Conservation (phyloP, 352 stramenopile genomes). For the Phytophthora agathidicida region DNA sequence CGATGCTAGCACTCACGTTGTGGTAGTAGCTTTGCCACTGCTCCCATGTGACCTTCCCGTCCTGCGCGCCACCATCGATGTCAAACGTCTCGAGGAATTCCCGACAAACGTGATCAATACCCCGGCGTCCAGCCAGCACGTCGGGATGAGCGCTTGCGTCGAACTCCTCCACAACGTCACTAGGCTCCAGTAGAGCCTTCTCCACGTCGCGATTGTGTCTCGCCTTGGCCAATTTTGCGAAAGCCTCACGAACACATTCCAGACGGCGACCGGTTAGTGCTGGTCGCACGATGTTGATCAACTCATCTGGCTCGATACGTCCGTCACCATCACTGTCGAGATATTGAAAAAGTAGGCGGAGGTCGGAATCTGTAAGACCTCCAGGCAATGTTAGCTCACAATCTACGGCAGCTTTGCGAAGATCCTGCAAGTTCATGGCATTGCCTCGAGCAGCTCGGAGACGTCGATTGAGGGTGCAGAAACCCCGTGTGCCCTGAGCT, state of each 20-base stretch:
- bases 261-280: slow-evolving; percentile 74
- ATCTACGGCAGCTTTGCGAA: slow-evolving; percentile 67
- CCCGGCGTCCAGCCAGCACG: slow-evolving; percentile 74
- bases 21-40: slow-evolving; percentile 90
- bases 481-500: slow-evolving; percentile 65
- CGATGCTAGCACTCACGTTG: slow-evolving; percentile 89
- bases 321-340: slow-evolving; percentile 87
- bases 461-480: slow-evolving; percentile 73
- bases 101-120: slow-evolving; percentile 64
- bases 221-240: slow-evolving; percentile 83
- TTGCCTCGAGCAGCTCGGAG: slow-evolving; percentile 43
- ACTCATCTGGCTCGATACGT: slow-evolving; percentile 84
- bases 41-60: slow-evolving; percentile 72
- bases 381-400: slow-evolving; percentile 49
- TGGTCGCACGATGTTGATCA: slow-evolving; percentile 82
- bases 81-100: slow-evolving; percentile 91
- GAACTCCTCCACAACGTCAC: slow-evolving; percentile 83
- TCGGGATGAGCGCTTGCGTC: slow-evolving; percentile 87
- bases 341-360: slow-evolving; percentile 78
- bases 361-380: slow-evolving; percentile 54
- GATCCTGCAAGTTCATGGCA: slow-evolving; percentile 76
- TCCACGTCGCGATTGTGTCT: slow-evolving; percentile 20
- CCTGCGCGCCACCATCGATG: slow-evolving; percentile 59
- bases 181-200: slow-evolving; percentile 75
- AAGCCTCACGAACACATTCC: slow-evolving; percentile 79